Conservation (phyloP, 306 rosid genomes). For the Vachellia collinsii region DNA sequence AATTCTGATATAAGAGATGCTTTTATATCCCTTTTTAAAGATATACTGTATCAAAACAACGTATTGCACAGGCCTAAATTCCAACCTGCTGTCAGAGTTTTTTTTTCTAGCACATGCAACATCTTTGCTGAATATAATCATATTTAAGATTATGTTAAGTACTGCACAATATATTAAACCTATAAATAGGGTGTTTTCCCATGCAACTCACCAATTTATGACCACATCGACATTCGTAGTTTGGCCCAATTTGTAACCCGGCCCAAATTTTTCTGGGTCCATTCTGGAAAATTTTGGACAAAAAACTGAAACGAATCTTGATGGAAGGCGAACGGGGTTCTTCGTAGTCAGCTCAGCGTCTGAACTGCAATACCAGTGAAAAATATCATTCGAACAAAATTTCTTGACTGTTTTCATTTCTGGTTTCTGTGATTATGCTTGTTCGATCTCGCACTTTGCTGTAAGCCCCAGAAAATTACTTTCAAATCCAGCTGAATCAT, state of each 20-base stretch:
- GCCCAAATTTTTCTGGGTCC: background rate
- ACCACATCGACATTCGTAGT: too few relatives aligned
- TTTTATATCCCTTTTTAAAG: too few relatives aligned
- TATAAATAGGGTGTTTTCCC: too few relatives aligned
- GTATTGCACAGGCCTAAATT: too few relatives aligned
- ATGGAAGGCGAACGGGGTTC: constrained; percentile 21
- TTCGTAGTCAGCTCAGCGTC: constrained; percentile 37
- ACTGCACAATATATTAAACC: too few relatives aligned
- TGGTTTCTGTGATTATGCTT: constrained; percentile 5
- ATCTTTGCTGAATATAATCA: too few relatives aligned
- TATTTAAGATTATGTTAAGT: too few relatives aligned
- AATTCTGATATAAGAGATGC: too few relatives aligned
- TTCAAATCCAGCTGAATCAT: constrained; percentile 29
- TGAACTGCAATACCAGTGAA: constrained; percentile 26
- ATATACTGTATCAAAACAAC: too few relatives aligned
- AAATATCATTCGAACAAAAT: background rate
- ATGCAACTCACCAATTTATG: background rate
- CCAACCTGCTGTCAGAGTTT: too few relatives aligned
- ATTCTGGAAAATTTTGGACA: background rate
- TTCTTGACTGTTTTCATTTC: background rate
- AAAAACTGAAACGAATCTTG: background rate
- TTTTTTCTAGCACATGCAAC: too few relatives aligned
- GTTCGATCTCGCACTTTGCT: constrained; percentile 20
- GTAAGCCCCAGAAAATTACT: constrained; percentile 30
- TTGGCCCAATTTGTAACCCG: too few relatives aligned